These are phyloP conservation scores for Alternaria rosae DNA, from an alignment of 2,329 filamentous ascomycete species.

Conservation along the genomic window DNA sequence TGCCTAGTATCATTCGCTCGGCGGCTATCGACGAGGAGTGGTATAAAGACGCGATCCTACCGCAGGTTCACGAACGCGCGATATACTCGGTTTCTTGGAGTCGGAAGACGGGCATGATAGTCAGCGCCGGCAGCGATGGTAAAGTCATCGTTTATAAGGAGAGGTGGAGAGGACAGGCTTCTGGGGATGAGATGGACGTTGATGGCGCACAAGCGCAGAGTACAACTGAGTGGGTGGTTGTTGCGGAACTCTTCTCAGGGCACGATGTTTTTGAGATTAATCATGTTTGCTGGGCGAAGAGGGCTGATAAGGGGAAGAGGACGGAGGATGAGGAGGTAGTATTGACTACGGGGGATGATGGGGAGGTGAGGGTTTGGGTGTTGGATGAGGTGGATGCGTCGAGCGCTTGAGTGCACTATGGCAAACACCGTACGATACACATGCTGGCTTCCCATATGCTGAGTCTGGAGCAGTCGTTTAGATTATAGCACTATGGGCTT, in stretches of 20 bases:
- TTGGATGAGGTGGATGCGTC: conserved; percentile 24
- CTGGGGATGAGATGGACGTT: conserved; percentile 36
- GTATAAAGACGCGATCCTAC: conserved; percentile 78
- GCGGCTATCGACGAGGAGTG: conserved; percentile 78
- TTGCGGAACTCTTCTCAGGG: conserved; percentile 73
- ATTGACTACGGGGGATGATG: conserved; percentile 91
- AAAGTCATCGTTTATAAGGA: conserved; percentile 35
- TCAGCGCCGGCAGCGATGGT: conserved; percentile 83
- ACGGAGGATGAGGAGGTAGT: conserved; percentile 80
- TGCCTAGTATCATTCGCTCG: conserved; percentile 90
- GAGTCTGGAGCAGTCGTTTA: no score
- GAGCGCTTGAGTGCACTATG: neutral
- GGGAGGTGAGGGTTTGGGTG: conserved; percentile 83
- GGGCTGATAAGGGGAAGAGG: conserved; percentile 71
- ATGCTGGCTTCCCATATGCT: no score
- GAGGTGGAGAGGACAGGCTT: conserved; percentile 21
- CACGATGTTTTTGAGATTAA: conserved; percentile 97
- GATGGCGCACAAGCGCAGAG: conserved; percentile 23
- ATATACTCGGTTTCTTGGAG: conserved; percentile 91
- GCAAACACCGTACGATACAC: no score
- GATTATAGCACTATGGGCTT: no score
- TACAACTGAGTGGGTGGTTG: conserved; percentile 71
- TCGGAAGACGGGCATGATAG: conserved; percentile 74
- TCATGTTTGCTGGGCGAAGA: conserved; percentile 84
- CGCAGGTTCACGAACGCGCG: conserved; percentile 76